Percentiles rank a stretch among this genome's conserved stretches.
Evolutionary conservation across 768 basidiomycete species (phyloP).

Genomic region (Holtermannia corniformis): DNA sequence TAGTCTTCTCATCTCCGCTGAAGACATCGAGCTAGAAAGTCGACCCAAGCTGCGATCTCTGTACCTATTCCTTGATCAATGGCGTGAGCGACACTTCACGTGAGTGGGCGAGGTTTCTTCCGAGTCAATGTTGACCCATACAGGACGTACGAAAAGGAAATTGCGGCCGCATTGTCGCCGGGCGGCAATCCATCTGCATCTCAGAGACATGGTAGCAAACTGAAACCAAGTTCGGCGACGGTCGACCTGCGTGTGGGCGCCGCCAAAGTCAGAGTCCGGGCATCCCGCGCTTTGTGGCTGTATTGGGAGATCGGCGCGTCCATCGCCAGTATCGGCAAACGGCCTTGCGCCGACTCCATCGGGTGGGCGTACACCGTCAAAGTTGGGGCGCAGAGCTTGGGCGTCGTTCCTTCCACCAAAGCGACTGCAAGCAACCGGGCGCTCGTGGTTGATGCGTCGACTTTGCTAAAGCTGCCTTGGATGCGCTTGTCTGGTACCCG

Average conservation of each 20-base stretch:
- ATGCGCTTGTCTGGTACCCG: slow-evolving; percentile 10
- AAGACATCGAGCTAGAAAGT: too few species aligned
- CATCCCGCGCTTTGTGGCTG: slow-evolving; percentile 25
- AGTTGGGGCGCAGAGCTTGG: slow-evolving; percentile 23
- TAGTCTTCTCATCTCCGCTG: too few species aligned
- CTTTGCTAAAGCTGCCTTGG: slow-evolving; percentile 14
- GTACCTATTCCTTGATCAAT: background rate
- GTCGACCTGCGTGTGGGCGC: slow-evolving; percentile 18
- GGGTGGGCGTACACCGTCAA: slow-evolving; percentile 11
- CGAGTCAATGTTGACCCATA: too few species aligned
- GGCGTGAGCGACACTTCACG: background rate
- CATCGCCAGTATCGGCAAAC: background rate
- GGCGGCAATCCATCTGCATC: too few species aligned
- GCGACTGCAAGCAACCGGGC: slow-evolving; percentile 5
- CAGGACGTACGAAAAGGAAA: too few species aligned
- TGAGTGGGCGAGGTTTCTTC: too few species aligned
- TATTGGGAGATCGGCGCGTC: slow-evolving; percentile 26
- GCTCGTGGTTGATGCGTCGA: background rate
- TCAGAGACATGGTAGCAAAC: too few species aligned
- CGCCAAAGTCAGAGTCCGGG: slow-evolving; percentile 16
- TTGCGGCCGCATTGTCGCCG: too few species aligned
- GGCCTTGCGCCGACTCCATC: background rate
- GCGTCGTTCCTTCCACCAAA: slow-evolving; percentile 21
- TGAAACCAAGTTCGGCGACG: too few species aligned
- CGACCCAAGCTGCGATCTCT: background rate